Conservation (phyloP, 768 basidiomycete genomes). For the Boletellus ananiceps region DNA sequence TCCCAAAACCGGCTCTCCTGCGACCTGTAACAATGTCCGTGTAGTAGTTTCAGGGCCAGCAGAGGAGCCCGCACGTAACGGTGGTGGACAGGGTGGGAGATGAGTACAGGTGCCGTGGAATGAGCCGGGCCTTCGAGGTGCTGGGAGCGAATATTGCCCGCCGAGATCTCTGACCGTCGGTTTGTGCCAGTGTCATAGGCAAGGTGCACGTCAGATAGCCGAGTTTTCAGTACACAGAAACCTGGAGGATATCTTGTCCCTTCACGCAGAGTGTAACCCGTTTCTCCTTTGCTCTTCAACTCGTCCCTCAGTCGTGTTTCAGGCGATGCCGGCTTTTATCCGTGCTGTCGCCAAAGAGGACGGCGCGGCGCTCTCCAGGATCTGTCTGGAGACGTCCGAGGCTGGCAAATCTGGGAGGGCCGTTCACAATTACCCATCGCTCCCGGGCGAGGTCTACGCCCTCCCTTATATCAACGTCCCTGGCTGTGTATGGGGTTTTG, state of each 20-base stretch:
- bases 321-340: conserved; percentile 40
- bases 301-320: neutral
- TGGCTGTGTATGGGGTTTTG: conserved; percentile 64
- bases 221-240: neutral
- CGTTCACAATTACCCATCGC: conserved; percentile 56
- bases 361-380: conserved; percentile 52
- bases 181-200: too few relatives aligned
- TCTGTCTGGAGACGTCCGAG: conserved; percentile 72
- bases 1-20: neutral
- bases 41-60: conserved; percentile 29
- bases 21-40: neutral
- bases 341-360: conserved; percentile 56
- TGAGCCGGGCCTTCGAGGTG: neutral
- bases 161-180: too few relatives aligned
- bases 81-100: conserved; percentile 22
- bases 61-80: conserved; percentile 24
- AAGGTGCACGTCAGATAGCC: neutral
- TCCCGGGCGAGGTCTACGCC: conserved; percentile 69
- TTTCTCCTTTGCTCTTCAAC: neutral
- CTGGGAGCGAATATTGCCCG: too few relatives aligned
- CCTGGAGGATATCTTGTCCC: neutral
- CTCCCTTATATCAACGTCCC: conserved; percentile 69
- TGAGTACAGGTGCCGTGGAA: conserved; percentile 8
- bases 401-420: conserved; percentile 63
- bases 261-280: neutral